These are phyloP conservation scores for Scenedesmus sp. DNA, from an alignment of 163 green algal genomes.

Conservation along the genomic window DNA sequence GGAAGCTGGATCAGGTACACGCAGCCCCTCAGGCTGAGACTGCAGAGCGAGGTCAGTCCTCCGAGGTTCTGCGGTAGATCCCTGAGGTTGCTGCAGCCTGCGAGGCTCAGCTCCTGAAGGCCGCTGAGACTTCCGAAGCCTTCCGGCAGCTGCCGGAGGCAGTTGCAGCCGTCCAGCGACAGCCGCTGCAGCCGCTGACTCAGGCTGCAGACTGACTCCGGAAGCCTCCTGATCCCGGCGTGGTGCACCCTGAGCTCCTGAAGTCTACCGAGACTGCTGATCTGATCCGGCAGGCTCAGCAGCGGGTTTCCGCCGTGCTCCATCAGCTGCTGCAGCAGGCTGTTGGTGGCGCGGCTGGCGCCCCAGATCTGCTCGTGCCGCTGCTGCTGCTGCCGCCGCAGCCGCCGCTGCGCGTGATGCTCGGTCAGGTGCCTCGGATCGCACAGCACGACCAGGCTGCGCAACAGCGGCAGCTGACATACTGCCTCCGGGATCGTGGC, in stretches of 20 bases:
- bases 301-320: neutral
- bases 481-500: neutral
- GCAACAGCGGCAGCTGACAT: neutral
- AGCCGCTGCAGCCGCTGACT: neutral
- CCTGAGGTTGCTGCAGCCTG: neutral
- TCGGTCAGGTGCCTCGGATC: neutral
- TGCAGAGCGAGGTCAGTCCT: neutral
- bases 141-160: neutral
- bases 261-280: neutral
- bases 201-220: neutral
- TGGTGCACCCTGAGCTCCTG: neutral
- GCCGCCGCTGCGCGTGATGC: slow-evolving; percentile 1
- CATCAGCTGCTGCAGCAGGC: neutral
- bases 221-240: neutral
- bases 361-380: slow-evolving; percentile 6
- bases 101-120: neutral
- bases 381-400: slow-evolving; percentile 9
- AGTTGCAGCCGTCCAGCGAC: neutral
- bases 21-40: neutral
- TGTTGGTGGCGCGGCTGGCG: neutral
- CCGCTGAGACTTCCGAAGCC: neutral
- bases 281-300: neutral
- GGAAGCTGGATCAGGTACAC: slow-evolving; percentile 8
- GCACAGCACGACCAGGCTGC: neutral
- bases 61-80: neutral